phyloP scores from a whole-genome alignment of 2,329 filamentous ascomycete species.

The Biscogniauxia sp. region DNA sequence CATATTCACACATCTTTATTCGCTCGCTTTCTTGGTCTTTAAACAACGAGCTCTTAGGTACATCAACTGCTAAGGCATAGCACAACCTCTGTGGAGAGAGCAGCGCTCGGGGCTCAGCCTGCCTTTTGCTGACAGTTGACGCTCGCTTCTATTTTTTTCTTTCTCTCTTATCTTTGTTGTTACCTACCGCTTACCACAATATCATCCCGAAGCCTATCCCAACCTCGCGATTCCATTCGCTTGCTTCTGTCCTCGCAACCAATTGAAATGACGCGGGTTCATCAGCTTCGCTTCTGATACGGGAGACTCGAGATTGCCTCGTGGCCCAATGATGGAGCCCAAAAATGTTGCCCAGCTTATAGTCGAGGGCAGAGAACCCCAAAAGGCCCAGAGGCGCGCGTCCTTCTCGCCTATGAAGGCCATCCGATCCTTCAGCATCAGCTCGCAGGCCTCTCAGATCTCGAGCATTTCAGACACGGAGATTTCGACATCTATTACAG shows the following conservation, averaged over 20 bases:
- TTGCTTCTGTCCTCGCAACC: neutral
- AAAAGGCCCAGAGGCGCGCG: slow-evolving; percentile 25
- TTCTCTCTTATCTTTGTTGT: no score
- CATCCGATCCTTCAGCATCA: slow-evolving; percentile 32
- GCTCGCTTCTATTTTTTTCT: no score
- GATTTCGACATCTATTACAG: slow-evolving; percentile 11
- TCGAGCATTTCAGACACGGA: slow-evolving; percentile 28
- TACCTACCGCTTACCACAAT: no score
- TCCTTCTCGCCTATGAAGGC: slow-evolving; percentile 33
- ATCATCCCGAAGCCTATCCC: neutral
- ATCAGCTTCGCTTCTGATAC: neutral
- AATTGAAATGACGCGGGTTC: neutral
- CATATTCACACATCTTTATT: no score
- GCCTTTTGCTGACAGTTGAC: no score
- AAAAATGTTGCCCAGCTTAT: slow-evolving; percentile 21
- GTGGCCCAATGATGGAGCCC: slow-evolving; percentile 25
- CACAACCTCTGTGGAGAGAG: no score
- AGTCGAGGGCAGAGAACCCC: slow-evolving; percentile 19
- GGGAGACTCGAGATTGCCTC: neutral
- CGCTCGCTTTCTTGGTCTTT: no score
- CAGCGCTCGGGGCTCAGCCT: no score
- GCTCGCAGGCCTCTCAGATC: slow-evolving; percentile 28
- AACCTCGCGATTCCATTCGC: neutral
- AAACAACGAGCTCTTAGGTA: no score
- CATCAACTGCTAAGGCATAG: no score